These are phyloP conservation scores for Punica granatum DNA, from an alignment of 345 rosid genomes.

Conservation along the genomic window DNA sequence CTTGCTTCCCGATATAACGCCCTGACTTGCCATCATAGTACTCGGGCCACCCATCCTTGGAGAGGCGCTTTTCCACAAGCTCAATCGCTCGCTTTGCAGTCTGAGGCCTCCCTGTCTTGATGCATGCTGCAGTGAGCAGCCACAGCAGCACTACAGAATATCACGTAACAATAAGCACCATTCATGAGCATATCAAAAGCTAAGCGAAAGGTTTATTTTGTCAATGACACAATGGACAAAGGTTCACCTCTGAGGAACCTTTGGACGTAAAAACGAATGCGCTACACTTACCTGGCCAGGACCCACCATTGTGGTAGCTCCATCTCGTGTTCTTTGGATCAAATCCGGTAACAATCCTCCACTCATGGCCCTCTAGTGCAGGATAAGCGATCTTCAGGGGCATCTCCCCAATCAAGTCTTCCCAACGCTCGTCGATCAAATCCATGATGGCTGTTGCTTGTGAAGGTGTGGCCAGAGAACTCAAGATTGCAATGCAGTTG, in stretches of 20 bases:
- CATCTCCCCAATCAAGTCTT: constrained; percentile 49
- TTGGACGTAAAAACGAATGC: background rate
- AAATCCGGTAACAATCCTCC: constrained; percentile 43
- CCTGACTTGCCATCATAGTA: constrained; percentile 46
- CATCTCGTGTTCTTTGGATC: constrained; percentile 52
- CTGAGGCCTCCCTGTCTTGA: constrained; percentile 48
- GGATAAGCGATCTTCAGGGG: constrained; percentile 45
- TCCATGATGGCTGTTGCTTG: constrained; percentile 39
- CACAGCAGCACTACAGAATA: constrained; percentile 27
- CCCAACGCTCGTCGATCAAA: constrained; percentile 43
- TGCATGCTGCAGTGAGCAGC: constrained; percentile 50
- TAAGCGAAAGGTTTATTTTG: background rate
- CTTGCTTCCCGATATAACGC: constrained; percentile 43
- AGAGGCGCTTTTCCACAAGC: constrained; percentile 31
- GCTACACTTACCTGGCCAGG: constrained; percentile 40
- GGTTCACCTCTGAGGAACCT: background rate
- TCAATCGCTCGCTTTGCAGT: constrained; percentile 42
- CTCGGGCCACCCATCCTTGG: constrained; percentile 50
- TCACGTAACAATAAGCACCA: no score
- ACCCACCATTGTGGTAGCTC: constrained; percentile 57
- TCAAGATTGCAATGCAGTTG: constrained; percentile 39
- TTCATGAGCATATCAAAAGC: background rate
- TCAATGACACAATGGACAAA: no score
- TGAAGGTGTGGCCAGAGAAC: constrained; percentile 30
- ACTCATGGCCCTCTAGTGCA: constrained; percentile 47